Percentiles rank a stretch among this genome's conserved stretches.
These are phyloP conservation scores for Blepharisma japonicum DNA, from an alignment of 73 alveolate genomes.

Conservation along the genomic window DNA sequence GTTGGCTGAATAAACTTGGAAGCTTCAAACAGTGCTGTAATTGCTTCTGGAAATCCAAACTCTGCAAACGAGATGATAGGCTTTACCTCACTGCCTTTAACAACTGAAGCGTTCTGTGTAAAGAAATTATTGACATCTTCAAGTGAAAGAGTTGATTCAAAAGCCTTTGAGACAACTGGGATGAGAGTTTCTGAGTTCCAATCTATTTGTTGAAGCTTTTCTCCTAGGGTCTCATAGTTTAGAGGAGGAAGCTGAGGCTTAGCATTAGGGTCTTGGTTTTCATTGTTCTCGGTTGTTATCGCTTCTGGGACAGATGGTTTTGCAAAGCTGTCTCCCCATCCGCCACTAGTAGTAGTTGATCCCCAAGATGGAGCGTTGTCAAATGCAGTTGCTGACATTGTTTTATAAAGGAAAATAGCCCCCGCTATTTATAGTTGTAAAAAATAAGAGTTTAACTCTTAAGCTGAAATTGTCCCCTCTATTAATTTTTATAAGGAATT, in stretches of 20 bases:
- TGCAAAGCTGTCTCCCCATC: too few species aligned
- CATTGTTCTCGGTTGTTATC: too few species aligned
- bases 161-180: background rate
- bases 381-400: too few species aligned
- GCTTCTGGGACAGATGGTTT: too few species aligned
- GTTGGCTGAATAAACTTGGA: background rate
- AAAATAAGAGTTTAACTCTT: too few species aligned
- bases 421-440: too few species aligned
- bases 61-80: constrained; percentile 2
- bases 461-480: too few species aligned
- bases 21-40: constrained; percentile 7
- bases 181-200: constrained; percentile 14
- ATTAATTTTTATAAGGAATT: too few species aligned
- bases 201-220: background rate
- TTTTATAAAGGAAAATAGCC: too few species aligned
- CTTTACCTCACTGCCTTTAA: background rate
- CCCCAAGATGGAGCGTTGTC: too few species aligned
- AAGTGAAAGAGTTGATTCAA: background rate
- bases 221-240: constrained; percentile 21
- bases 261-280: too few species aligned
- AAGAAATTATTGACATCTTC: background rate
- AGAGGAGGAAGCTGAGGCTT: constrained; percentile 24
- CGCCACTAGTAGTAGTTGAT: too few species aligned
- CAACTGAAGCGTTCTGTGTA: background rate
- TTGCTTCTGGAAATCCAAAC: background rate